phyloP scores from a whole-genome alignment of 1,284 basidiomycete species.

The Irpex sp. region DNA sequence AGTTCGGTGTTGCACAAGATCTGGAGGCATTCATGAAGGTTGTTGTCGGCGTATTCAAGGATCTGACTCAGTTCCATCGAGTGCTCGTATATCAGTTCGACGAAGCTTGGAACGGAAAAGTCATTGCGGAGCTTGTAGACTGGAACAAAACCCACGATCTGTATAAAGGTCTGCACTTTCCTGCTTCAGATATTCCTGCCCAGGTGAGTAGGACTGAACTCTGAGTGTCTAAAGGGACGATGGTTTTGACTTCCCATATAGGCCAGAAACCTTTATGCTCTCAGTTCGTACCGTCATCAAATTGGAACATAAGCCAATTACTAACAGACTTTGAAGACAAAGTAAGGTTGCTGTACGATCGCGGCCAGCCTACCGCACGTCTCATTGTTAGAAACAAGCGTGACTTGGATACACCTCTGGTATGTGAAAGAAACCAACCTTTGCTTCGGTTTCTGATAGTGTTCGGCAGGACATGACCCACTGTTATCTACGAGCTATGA shows the following conservation, averaged over 20 bases:
- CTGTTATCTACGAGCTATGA: slow-evolving; percentile 85
- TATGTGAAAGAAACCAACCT: slow-evolving; percentile 33
- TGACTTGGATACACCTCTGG: slow-evolving; percentile 72
- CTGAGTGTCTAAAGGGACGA: neutral
- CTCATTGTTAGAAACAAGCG: slow-evolving; percentile 65
- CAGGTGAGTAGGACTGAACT: slow-evolving; percentile 34
- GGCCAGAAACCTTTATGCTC: slow-evolving; percentile 27
- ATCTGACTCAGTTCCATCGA: slow-evolving; percentile 81
- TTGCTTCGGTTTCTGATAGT: slow-evolving; percentile 4
- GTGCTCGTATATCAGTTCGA: slow-evolving; percentile 90
- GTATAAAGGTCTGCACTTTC: slow-evolving; percentile 75
- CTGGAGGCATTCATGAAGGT: slow-evolving; percentile 76
- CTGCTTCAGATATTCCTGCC: slow-evolving; percentile 54
- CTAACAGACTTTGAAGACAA: slow-evolving; percentile 48
- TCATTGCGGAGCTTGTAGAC: slow-evolving; percentile 83
- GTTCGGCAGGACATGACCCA: slow-evolving; percentile 76
- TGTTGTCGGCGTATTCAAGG: slow-evolving; percentile 78
- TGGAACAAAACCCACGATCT: slow-evolving; percentile 80
- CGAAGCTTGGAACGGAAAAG: slow-evolving; percentile 71
- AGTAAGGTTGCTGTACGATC: slow-evolving; percentile 80
- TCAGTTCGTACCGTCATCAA: slow-evolving; percentile 18
- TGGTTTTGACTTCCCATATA: slow-evolving; percentile 4
- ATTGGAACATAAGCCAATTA: slow-evolving; percentile 10
- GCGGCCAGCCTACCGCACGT: slow-evolving; percentile 74
- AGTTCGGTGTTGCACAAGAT: slow-evolving; percentile 69